Evolutionary conservation across 1,284 basidiomycete genomes (phyloP), one percentile per base, ranked within the genome.

Genomic region (Ceratobasidium sp.): DNA sequence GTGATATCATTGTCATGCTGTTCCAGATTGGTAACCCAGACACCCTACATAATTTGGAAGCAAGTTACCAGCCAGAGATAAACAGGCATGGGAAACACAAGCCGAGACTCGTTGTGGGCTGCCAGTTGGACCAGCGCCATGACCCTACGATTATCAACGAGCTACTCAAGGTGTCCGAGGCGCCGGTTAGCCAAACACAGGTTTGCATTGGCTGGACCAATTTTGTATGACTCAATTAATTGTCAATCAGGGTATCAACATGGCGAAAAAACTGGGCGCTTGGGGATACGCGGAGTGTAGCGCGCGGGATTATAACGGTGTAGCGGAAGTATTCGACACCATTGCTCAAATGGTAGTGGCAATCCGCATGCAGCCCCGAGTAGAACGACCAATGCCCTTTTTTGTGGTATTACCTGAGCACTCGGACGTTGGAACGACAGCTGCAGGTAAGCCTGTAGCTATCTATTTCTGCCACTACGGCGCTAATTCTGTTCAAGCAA

Each of bases 281-380:
- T 52, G 50, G 50, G 50, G 50, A 28, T 52, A 52, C 18, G 50
- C 32, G 7, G 50, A 52, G 50, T 52, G 50, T 26, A 52, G 50
- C 18, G n/a, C 50, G 11, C 11, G n/a, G n/a, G 32, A 23, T 9
- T 14, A 18, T 28, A 28, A 26, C 18, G 50, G 50, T 28, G 50
- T 52, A 4, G 50, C 50, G 8, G 50, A 52, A n/a, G 9, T 52
- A 28, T 52, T 52, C 50, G 23, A 52, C 26, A 28, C 50, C 13
- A 52, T 52, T 9, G 21, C 23, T n/a, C 50, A 28, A 26, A 52
- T 52, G 23, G 23, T 28, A n/a, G 23, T 52, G 18, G 50, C 18
- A 28, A 28, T 52, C 50, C 26, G 32, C 26, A 52, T 28, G 7
- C 50, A 52, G n/a, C 50, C 50, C 18, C 50, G 18, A 52, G n/a